A percentile compares a stretch with the other conserved stretches of the same genome.
phyloP scores from a whole-genome alignment of 106 monocot species.

The Apostasia ramifera region DNA sequence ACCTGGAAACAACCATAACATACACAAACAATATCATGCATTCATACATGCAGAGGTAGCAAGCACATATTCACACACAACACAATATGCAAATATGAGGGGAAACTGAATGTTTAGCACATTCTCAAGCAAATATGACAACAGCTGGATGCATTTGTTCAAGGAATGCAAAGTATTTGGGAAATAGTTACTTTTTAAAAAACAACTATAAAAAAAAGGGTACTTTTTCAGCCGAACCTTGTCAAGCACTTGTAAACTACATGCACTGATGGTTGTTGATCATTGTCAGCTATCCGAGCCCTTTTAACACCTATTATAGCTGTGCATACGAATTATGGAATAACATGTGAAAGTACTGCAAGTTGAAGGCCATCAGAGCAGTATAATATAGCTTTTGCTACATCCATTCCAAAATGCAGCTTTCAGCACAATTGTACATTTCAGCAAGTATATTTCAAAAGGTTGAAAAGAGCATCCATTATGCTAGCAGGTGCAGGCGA shows the following conservation, averaged over 20 bases:
- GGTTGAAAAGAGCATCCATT: not conserved
- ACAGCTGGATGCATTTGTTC: no score
- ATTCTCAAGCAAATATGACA: no score
- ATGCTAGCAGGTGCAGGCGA: not conserved
- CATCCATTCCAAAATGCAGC: no score
- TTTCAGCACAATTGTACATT: not conserved
- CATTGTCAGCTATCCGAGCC: constrained; percentile 45
- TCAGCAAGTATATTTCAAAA: not conserved
- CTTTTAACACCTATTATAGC: constrained; percentile 64
- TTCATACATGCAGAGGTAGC: no score
- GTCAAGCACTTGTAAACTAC: constrained; percentile 69
- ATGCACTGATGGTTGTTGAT: constrained; percentile 71
- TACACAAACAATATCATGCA: no score
- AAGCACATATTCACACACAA: no score
- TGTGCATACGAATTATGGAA: constrained; percentile 41
- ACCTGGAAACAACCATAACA: not conserved
- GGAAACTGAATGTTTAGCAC: no score
- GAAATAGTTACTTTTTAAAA: no score
- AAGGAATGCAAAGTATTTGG: constrained; percentile 1
- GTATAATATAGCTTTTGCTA: no score
- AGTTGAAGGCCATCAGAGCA: not conserved
- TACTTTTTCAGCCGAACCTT: constrained; percentile 38
- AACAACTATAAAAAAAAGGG: not conserved
- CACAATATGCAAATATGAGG: no score
- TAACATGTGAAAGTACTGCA: constrained; percentile 4